Evolutionary conservation across 768 basidiomycete genomes (phyloP).

Genomic region (Steccherinum ochraceum): DNA sequence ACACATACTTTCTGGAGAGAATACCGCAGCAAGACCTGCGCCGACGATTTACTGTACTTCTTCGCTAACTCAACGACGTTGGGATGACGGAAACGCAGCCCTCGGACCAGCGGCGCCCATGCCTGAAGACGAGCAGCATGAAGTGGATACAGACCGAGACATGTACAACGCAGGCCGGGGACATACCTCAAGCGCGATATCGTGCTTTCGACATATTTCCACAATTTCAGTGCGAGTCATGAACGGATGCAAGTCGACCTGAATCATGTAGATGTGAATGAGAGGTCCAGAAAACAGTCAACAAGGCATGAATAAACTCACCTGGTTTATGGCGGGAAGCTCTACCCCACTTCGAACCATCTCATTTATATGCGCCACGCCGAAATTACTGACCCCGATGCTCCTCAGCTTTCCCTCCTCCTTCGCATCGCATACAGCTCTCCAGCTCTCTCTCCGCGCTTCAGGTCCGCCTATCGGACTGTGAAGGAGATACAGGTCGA

Average conservation of each 20-base stretch:
- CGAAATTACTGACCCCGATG: conserved; percentile 62
- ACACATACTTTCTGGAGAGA: conserved; percentile 64
- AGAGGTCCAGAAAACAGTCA: neutral
- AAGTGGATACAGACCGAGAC: neutral
- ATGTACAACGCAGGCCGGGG: too few species aligned
- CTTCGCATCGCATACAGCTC: conserved; percentile 57
- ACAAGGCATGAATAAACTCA: conserved; percentile 16
- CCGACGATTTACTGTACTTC: conserved; percentile 51
- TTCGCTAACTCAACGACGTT: conserved; percentile 38
- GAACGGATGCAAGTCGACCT: conserved; percentile 63
- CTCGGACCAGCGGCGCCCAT: conserved; percentile 69
- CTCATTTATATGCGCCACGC: conserved; percentile 55
- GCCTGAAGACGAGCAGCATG: conserved; percentile 49
- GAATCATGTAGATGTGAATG: neutral
- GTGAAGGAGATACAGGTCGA: conserved; percentile 71
- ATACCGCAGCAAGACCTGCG: conserved; percentile 64
- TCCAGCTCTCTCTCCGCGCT: conserved; percentile 57
- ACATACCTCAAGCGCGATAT: conserved; percentile 55
- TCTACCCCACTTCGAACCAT: conserved; percentile 36
- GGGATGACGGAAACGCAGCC: conserved; percentile 57
- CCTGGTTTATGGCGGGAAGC: conserved; percentile 58
- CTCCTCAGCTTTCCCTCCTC: conserved; percentile 51
- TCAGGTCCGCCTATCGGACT: conserved; percentile 56
- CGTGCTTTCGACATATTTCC: conserved; percentile 45
- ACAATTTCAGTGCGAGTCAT: conserved; percentile 63